A percentile compares a stretch with the other conserved stretches of the same genome.
phyloP scores from a whole-genome alignment of 257 asterid genomes.

The Solanum habrochaites region DNA sequence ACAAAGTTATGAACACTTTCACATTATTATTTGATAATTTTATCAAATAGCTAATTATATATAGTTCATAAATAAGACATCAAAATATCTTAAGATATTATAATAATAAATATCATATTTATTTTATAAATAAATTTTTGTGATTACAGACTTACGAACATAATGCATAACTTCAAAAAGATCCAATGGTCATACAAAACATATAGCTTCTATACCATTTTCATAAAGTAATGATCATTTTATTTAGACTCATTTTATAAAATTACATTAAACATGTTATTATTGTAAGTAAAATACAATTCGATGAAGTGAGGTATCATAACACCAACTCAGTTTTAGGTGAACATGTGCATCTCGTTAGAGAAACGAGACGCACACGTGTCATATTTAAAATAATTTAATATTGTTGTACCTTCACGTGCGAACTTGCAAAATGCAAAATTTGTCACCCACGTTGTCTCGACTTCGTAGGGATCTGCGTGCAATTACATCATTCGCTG shows the following conservation, averaged over 20 bases:
- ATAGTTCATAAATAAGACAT: background rate
- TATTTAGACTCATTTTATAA: background rate
- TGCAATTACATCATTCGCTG: background rate
- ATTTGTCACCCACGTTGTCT: background rate
- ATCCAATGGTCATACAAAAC: background rate
- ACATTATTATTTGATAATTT: background rate
- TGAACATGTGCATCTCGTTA: background rate
- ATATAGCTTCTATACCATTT: background rate
- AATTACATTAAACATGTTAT: background rate
- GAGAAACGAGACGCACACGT: background rate
- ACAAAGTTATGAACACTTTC: background rate
- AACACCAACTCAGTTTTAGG: background rate
- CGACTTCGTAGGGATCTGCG: background rate
- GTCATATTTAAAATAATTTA: background rate
- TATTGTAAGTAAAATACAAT: background rate
- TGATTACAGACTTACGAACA: background rate
- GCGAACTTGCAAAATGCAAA: background rate
- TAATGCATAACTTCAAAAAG: background rate
- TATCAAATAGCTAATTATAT: background rate
- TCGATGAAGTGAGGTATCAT: background rate
- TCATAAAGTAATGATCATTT: background rate
- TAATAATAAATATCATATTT: background rate
- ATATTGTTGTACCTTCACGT: background rate
- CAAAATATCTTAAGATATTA: background rate
- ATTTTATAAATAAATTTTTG: background rate